Evolutionary conservation across 225 moss, liverwort and hornwort genomes (phyloP).

Genomic region (Neckera pumila): DNA sequence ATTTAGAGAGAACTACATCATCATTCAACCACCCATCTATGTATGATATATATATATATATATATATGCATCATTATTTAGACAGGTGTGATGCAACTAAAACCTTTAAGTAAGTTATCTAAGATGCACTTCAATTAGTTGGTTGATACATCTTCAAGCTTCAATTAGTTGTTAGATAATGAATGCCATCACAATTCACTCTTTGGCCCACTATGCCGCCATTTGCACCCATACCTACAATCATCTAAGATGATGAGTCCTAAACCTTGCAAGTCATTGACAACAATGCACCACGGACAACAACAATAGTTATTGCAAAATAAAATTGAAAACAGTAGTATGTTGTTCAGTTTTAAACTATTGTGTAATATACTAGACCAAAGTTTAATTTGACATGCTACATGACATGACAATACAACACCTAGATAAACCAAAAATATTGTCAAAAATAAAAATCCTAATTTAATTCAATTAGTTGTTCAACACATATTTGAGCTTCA

Average conservation of each 20-base stretch:
- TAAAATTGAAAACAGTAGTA: background rate
- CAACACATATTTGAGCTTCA: background rate
- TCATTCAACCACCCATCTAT: background rate
- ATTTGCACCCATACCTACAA: rapidly evolving
- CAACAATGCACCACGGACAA: background rate
- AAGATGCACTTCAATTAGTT: background rate
- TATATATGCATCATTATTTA: no score
- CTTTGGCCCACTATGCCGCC: rapidly evolving
- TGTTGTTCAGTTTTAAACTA: no score
- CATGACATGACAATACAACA: rapidly evolving
- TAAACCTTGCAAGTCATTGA: background rate
- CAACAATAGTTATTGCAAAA: background rate
- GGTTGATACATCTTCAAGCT: background rate
- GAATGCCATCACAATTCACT: rapidly evolving
- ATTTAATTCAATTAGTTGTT: background rate
- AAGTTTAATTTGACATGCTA: background rate
- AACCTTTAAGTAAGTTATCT: background rate
- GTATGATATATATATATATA: background rate
- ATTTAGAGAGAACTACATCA: no score
- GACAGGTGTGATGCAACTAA: background rate
- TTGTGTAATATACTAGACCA: rapidly evolving
- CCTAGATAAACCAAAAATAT: no score
- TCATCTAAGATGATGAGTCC: background rate
- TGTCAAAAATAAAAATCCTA: background rate
- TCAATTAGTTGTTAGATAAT: background rate